Percentiles rank a stretch among this genome's conserved stretches.
Conservation (phyloP, 1,139 yeast species). For the Kodamaea suecica region DNA sequence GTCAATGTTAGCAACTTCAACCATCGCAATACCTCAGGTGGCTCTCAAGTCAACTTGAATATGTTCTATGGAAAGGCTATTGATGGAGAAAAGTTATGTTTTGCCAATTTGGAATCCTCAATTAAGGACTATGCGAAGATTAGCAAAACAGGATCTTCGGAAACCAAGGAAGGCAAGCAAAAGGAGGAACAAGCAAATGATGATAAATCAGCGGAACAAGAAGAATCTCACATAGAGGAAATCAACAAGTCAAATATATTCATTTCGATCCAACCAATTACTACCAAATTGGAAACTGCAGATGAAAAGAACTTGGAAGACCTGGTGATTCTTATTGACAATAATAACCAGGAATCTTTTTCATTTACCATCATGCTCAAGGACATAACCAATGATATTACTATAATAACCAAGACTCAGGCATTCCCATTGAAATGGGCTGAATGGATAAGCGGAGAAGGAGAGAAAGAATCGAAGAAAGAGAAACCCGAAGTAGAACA, state of each 20-base stretch:
- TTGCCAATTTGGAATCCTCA: slow-evolving; percentile 80
- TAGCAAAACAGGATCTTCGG: slow-evolving; percentile 19
- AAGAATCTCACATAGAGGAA: slow-evolving; percentile 18
- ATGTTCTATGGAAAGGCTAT: slow-evolving; percentile 72
- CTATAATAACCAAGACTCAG: slow-evolving; percentile 76
- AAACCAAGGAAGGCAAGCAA: slow-evolving; percentile 24
- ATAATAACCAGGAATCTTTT: slow-evolving; percentile 34
- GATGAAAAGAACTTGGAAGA: slow-evolving; percentile 27
- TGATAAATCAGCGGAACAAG: too few species aligned
- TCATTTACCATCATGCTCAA: slow-evolving; percentile 70
- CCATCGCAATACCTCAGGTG: slow-evolving; percentile 13
- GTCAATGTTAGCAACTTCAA: slow-evolving; percentile 53
- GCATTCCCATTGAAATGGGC: slow-evolving; percentile 91
- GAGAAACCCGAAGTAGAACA: slow-evolving; percentile 5
- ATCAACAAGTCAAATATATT: slow-evolving; percentile 64
- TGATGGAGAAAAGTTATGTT: slow-evolving; percentile 87
- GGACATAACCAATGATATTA: slow-evolving; percentile 75
- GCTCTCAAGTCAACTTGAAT: slow-evolving; percentile 49
- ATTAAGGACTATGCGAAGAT: slow-evolving; percentile 44
- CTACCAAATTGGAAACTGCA: slow-evolving; percentile 25
- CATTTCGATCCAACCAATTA: slow-evolving; percentile 72
- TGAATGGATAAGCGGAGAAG: slow-evolving; percentile 65
- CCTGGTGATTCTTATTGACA: slow-evolving; percentile 44
- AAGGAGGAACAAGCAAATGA: slow-evolving; percentile 19
- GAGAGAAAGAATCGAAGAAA: slow-evolving; percentile 23